phyloP scores from a whole-genome alignment of 202 grass and related monocot genomes.

The Carex sylvatica region DNA sequence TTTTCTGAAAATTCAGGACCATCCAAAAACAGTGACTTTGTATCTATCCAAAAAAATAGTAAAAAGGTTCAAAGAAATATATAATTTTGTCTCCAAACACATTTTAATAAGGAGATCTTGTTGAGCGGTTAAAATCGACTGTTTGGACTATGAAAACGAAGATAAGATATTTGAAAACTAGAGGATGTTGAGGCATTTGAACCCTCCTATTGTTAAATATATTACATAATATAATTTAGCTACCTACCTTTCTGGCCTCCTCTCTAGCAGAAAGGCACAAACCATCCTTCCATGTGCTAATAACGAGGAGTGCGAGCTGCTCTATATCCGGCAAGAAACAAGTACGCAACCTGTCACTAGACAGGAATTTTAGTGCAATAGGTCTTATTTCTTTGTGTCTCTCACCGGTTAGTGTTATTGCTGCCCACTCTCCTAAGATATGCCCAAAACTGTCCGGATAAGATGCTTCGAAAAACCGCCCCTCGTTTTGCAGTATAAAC shows the following conservation, averaged over 20 bases:
- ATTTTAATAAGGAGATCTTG: too few relatives aligned
- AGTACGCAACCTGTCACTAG: slow-evolving; percentile 2
- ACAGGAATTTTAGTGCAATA: slow-evolving; percentile 30
- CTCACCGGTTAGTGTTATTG: slow-evolving; percentile 36
- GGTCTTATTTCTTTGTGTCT: slow-evolving; percentile 35
- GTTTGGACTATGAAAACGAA: too few relatives aligned
- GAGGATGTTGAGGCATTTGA: too few relatives aligned
- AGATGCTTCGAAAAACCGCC: slow-evolving; percentile 34
- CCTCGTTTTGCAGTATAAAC: slow-evolving; percentile 46
- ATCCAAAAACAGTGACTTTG: too few relatives aligned
- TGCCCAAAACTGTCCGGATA: slow-evolving; percentile 36
- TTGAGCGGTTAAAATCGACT: too few relatives aligned
- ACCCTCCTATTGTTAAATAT: too few relatives aligned
- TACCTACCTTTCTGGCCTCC: slow-evolving; percentile 39
- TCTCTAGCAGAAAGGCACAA: slow-evolving; percentile 18
- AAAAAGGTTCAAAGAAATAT: too few relatives aligned
- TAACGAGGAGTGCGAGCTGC: not conserved
- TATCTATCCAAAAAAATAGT: too few relatives aligned
- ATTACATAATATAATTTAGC: too few relatives aligned
- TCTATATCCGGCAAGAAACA: slow-evolving; percentile 33
- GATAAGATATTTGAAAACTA: too few relatives aligned
- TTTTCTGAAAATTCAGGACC: too few relatives aligned
- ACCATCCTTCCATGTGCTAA: slow-evolving; percentile 34
- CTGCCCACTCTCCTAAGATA: slow-evolving; percentile 38
- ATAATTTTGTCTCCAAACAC: too few relatives aligned